Percentiles rank a stretch among this genome's conserved stretches.
phyloP scores from a whole-genome alignment of 2,329 filamentous ascomycete species.

The Diaporthe batatas region DNA sequence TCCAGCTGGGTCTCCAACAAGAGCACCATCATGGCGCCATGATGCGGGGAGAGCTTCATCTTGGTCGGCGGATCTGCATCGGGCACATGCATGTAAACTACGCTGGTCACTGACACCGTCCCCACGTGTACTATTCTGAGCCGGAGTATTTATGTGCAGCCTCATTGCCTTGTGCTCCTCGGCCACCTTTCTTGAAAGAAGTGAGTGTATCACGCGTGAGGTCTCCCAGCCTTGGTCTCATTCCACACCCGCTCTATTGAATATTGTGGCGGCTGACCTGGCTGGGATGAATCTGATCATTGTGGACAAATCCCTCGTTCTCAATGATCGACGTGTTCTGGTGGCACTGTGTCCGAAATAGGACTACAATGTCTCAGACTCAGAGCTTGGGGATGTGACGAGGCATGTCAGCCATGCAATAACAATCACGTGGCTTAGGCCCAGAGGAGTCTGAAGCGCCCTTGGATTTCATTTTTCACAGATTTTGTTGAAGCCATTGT shows the following conservation, averaged over 20 bases:
- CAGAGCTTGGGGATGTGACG: neutral
- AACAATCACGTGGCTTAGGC: neutral
- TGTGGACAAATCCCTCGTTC: neutral
- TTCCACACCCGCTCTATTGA: neutral
- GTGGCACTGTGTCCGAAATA: neutral
- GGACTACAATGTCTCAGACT: slow-evolving; percentile 3
- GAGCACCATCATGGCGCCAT: neutral
- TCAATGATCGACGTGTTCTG: neutral
- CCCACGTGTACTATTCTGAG: neutral
- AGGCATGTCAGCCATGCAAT: neutral
- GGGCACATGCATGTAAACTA: neutral
- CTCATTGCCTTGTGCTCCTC: neutral
- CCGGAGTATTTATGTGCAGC: neutral
- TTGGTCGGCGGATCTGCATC: neutral
- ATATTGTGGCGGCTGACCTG: neutral
- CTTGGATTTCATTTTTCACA: neutral
- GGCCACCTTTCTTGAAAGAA: neutral
- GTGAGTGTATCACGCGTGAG: neutral
- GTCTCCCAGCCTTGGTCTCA: neutral
- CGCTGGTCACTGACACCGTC: neutral
- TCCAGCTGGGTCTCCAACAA: neutral
- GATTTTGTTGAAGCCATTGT: neutral
- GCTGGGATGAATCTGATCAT: neutral
- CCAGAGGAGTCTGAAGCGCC: neutral
- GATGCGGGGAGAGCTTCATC: neutral